Evolutionary conservation across 2,329 filamentous ascomycete species (phyloP), one percentile per base, ranked within the genome.

Genomic region (Trichoderma polysporum): DNA sequence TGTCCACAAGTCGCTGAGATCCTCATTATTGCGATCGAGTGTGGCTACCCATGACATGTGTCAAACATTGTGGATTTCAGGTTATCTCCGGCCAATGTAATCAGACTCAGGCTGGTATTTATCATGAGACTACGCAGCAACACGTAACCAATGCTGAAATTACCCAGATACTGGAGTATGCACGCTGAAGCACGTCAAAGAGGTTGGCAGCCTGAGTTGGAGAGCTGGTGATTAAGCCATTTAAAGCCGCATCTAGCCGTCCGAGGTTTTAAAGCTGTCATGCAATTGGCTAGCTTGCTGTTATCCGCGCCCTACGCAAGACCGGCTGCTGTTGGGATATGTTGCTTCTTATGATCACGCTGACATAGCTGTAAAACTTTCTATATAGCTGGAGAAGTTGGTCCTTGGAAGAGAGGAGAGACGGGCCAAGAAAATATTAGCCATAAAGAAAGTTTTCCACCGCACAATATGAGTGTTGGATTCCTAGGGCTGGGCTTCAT

Each of bases 401-500:
- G 17, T 19, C 22, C 5, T 27, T 27, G 33, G 15, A 8, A 39
- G 17, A 31, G n/a, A 41, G 12, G 1, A 6, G 3, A 61, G 10
- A 1, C 10, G 33, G 9, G 6, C 0, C 9, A 19, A 31, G 9
- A 3, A 15, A 17, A 17, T 15, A 52, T 2, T 10, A 39, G 1
- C 22, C 52, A 25, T 15, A 17, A 27, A 29, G 8, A 37, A 33
- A 25, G 17, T 4, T 8, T 13, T 4, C 12, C 3, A 41, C 17
- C 4, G 9, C 22, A 17, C 47, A 17, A 62, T 31, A 72, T 70
- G 69, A 69, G 65, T 35, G 63, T 77, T 25, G 75, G 76, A 5
- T 78, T 77, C 61, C 29, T 78, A 17, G 76, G 76, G 2, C 62
- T 77, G 2, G 75, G 76, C 22, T 69, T 71, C 17, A 77, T 77